Conservation (phyloP, 306 rosid species). For the Trichosanthes truncata region DNA sequence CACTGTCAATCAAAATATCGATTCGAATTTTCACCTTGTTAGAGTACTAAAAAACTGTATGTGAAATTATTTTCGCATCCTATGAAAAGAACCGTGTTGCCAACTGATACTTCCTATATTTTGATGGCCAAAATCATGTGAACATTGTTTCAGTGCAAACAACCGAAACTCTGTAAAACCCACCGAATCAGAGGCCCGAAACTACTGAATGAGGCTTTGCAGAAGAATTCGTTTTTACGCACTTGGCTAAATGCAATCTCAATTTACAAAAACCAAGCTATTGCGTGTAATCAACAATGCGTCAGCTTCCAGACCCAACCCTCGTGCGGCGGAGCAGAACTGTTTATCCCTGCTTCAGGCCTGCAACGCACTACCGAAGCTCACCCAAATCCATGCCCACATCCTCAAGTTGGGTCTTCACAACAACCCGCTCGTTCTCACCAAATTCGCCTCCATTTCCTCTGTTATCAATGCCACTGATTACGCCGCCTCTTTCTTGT, state of each 20-base stretch:
- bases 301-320: slow-evolving; percentile 20
- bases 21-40: too few relatives aligned
- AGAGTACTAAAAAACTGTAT: too few relatives aligned
- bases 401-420: slow-evolving; percentile 58
- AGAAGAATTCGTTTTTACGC: not conserved
- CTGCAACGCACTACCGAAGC: slow-evolving; percentile 30
- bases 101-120: too few relatives aligned
- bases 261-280: slow-evolving; percentile 14
- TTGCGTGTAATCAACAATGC: slow-evolving; percentile 13
- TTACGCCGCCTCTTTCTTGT: slow-evolving; percentile 51
- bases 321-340: slow-evolving; percentile 56
- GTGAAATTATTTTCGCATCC: too few relatives aligned
- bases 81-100: too few relatives aligned
- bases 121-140: too few relatives aligned
- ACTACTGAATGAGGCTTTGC: not conserved
- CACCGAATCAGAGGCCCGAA: not conserved
- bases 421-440: slow-evolving; percentile 66
- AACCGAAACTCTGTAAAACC: not conserved
- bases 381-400: slow-evolving; percentile 50
- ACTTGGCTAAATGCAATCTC: slow-evolving; percentile 20
- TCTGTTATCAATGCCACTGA: slow-evolving; percentile 37
- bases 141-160: not conserved
- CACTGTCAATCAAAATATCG: too few relatives aligned
- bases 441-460: slow-evolving; percentile 68
- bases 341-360: slow-evolving; percentile 45